Base-by-base conservation (phyloP, 305 asterid species). In the Fraxinus sp. region DNA sequence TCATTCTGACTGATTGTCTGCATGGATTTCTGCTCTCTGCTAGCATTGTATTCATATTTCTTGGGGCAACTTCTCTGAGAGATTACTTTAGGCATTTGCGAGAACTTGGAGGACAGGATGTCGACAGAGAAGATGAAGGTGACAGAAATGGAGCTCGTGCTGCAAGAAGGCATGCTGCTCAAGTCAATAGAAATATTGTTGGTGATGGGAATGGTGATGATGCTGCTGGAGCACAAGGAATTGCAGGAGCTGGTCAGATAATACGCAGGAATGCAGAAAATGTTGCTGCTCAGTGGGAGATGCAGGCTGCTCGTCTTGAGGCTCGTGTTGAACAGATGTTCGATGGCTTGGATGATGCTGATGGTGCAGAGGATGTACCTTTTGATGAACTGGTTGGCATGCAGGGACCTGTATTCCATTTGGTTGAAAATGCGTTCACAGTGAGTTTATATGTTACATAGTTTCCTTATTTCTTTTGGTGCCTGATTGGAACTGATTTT, bases 311-410 rank as follows among this genome's bases (percentile, higher is more conserved):
- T 80, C 95, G 98, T 74, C 94, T 93, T 77, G 98, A 97, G 86
- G 98, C 99, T 73, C 98, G 95, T 87, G 98, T 94, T 74, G 99
- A 97, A 79, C 99, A 94, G 89, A 97, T 97, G 96, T 97, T 97
- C 90, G 99, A 97, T 91, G 99, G 98, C 71, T 76, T 97, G 88
- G 98, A 97, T 89, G 99, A 97, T 88, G 99, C 95, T 78, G 98
- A 96, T 90, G 99, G 99, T 81, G 99, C 98, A 6, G 99, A 97
- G 90, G 99, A 97, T 85, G 99, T 97, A 26, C 98, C 99, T 49
- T 96, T 96, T 76, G 99, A 94, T 85, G 99, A 96, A 88, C 91
- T 96, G 86, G 99, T 96, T 82, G 99, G 99, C 88, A 96, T 96
- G 99, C 99, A 94, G 92, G 99, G 99, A 68, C 99, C 99, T 70